Evolutionary conservation across 2,329 filamentous ascomycete species (phyloP).

Genomic region (Epichloe aotearoae): DNA sequence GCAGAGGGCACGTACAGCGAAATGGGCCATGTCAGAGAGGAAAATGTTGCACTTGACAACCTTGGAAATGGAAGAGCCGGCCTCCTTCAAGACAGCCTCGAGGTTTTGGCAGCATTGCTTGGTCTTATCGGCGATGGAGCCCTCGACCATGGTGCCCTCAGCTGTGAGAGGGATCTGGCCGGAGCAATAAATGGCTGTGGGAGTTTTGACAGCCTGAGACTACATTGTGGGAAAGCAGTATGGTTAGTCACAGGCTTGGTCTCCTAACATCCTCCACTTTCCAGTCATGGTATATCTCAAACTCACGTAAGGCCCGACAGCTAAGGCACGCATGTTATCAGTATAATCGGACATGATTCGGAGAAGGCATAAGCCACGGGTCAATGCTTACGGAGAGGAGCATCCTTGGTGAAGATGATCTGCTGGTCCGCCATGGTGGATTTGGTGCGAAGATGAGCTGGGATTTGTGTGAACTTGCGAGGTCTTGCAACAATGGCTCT

Average conservation of each 20-base stretch:
- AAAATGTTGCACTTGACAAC: slow-evolving; percentile 91
- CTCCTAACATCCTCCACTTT: background rate
- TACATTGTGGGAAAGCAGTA: slow-evolving; percentile 15
- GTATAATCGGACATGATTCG: background rate
- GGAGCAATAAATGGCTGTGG: slow-evolving; percentile 52
- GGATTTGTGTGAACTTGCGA: slow-evolving; percentile 18
- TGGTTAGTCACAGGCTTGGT: background rate
- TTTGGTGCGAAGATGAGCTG: slow-evolving; percentile 17
- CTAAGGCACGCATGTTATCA: slow-evolving; percentile 19
- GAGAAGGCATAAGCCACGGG: too few species aligned
- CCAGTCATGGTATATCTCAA: background rate
- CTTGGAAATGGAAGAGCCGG: slow-evolving; percentile 62
- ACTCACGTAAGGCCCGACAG: slow-evolving; percentile 51
- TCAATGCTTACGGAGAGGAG: slow-evolving; percentile 38
- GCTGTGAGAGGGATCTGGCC: slow-evolving; percentile 59
- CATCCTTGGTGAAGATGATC: slow-evolving; percentile 44
- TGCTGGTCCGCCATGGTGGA: slow-evolving; percentile 34
- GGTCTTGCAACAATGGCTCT: slow-evolving; percentile 5
- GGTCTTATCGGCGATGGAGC: slow-evolving; percentile 51
- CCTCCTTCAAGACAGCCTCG: slow-evolving; percentile 67
- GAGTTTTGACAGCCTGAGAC: slow-evolving; percentile 56
- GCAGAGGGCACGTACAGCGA: slow-evolving; percentile 39
- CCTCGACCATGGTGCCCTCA: slow-evolving; percentile 41
- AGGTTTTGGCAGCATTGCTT: slow-evolving; percentile 60
- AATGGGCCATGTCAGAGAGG: slow-evolving; percentile 81